Evolutionary conservation across 345 rosid species (phyloP), one percentile per base, ranked within the genome.

Genomic region (Aquilaria sinensis): DNA sequence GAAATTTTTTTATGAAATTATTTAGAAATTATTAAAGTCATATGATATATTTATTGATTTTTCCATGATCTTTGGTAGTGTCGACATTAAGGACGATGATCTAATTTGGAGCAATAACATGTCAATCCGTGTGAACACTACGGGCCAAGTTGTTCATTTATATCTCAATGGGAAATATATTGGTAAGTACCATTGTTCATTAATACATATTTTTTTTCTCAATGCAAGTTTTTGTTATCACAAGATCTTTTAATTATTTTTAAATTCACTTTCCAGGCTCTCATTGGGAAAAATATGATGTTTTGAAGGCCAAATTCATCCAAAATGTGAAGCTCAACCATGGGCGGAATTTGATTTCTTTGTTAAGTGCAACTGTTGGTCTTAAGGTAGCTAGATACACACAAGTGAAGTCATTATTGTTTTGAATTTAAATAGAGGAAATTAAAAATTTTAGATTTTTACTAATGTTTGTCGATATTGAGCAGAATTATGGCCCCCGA

Each of bases 351-450:
- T 61, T 62, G 31, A 75, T 89, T 32, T 12, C 84, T n/a, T 62
- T 87, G 8, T 79, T 83, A 3, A 83, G 97, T 31, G 80, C 58
- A 30, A 85, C 90, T 4, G 76, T 87, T 12, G 97, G 92, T 23
- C 67, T 80, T 12, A 72, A 79, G 65, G 96, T 88, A 62, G 12
- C 34, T 31, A 9, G 9, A n/a, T 9, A 23, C 23, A 3, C 1
- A 15, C 13, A 29, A 2, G 23, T 23, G 23, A 23, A 23, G 0
- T 23, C 23, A 23, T 23, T 23, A 23, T 23, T 23, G 23, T 23
- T 23, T 23, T 23, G 23, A 23, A 23, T 23, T 23, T 23, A 23
- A 23, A 23, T 23, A 23, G 23, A 23, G 6, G 14, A 5, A 5
- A 12, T n/a, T 23, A 29, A 9, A 7, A 13, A 3, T 13, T 6